Conservation (phyloP, 2,329 filamentous ascomycete species). For the Xylaria sp. region DNA sequence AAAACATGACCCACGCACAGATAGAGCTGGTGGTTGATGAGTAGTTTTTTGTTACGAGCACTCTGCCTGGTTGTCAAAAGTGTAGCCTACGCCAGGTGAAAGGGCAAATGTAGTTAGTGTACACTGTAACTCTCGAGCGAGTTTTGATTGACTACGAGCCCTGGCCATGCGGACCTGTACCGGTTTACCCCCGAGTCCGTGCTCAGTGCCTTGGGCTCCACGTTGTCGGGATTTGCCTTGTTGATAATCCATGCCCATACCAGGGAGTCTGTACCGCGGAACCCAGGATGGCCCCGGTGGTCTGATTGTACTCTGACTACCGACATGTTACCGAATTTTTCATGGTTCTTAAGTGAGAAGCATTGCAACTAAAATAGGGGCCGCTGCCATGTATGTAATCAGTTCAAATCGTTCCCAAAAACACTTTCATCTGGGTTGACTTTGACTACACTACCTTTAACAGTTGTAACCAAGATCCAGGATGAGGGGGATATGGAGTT, state of each 20-base stretch:
- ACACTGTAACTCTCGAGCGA: not conserved
- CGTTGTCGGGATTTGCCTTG: constrained; percentile 9
- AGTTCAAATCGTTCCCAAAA: constrained; percentile 17
- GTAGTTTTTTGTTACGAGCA: not conserved
- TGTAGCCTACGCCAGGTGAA: not conserved
- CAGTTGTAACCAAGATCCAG: constrained; percentile 13
- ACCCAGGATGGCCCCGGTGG: constrained; percentile 13
- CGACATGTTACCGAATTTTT: constrained; percentile 4
- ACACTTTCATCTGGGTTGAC: constrained; percentile 9
- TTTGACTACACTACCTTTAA: constrained; percentile 15
- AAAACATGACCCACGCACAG: not conserved
- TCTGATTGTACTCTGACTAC: constrained; percentile 9
- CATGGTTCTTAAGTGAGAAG: constrained; percentile 18
- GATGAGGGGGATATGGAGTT: constrained; percentile 27
- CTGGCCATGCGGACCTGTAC: constrained; percentile 8
- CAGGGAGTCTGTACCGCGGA: not conserved
- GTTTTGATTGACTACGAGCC: not conserved
- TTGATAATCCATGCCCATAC: constrained; percentile 5
- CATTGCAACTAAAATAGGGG: constrained; percentile 20
- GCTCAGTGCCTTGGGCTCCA: constrained; percentile 14
- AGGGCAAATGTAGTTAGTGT: not conserved
- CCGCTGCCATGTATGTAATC: constrained; percentile 4
- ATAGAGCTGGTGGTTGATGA: not conserved
- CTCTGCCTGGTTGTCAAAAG: constrained; percentile 11
- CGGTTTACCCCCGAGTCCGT: constrained; percentile 14